Conservation (phyloP, 331 rosid genomes). For the Malus hybrid region DNA sequence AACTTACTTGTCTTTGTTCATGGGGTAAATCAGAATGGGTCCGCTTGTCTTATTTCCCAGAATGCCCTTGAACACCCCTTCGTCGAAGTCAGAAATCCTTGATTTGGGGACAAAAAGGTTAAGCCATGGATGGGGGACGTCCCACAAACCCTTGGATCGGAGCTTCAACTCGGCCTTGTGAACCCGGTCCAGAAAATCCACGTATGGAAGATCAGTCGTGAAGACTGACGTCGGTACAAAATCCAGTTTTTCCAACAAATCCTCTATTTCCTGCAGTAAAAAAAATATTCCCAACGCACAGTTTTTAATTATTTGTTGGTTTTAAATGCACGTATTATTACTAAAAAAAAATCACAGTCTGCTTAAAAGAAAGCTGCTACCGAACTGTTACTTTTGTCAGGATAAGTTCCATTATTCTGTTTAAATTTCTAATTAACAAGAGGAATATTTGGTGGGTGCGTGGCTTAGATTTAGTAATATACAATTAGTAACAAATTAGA, state of each 20-base stretch:
- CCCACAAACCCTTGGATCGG: constrained; percentile 85
- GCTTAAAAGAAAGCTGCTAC: constrained; percentile 11
- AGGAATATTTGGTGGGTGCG: constrained; percentile 41
- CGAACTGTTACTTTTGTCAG: constrained; percentile 28
- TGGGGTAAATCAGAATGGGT: constrained; percentile 94
- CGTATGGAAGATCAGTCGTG: constrained; percentile 73
- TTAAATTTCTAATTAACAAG: neutral
- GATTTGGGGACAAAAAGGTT: constrained; percentile 92
- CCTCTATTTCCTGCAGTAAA: constrained; percentile 55
- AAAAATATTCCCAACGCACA: neutral
- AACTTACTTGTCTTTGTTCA: constrained; percentile 81
- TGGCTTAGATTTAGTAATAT: constrained; percentile 29
- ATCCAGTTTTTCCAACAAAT: constrained; percentile 42
- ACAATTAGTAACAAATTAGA: neutral
- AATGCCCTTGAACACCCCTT: constrained; percentile 88
- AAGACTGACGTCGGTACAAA: constrained; percentile 66
- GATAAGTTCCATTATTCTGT: constrained; percentile 18
- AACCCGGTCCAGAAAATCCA: constrained; percentile 91
- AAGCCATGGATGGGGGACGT: constrained; percentile 94
- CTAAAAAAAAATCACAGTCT: no score
- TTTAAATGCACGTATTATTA: no score
- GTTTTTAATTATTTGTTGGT: neutral
- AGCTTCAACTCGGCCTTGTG: constrained; percentile 90
- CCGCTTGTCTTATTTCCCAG: constrained; percentile 87
- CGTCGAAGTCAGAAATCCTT: constrained; percentile 67